Evolutionary conservation across 768 basidiomycete genomes (phyloP).

Genomic region (Crassisporium funariophilum): DNA sequence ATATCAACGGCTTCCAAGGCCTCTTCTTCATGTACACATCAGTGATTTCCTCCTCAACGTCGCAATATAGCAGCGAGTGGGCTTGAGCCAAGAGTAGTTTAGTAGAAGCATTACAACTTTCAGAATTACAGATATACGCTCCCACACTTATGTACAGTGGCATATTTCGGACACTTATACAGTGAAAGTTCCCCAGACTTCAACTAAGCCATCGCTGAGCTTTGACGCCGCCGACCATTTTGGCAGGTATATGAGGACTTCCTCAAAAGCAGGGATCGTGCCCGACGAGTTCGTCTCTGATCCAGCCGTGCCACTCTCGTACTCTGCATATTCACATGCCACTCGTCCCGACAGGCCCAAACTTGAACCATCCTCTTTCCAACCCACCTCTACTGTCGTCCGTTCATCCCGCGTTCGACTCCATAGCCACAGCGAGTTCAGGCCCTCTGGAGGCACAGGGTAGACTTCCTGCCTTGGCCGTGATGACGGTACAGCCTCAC

Average conservation of each 20-base stretch:
- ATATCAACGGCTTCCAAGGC: too few species aligned
- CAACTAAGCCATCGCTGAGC: slow-evolving; percentile 56
- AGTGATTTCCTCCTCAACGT: too few species aligned
- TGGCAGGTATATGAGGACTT: slow-evolving; percentile 64
- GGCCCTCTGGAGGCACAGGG: slow-evolving; percentile 29
- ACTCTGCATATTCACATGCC: slow-evolving; percentile 71
- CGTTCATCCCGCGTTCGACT: slow-evolving; percentile 57
- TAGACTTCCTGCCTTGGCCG: slow-evolving; percentile 38
- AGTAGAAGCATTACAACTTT: too few species aligned
- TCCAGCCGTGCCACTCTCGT: slow-evolving; percentile 49
- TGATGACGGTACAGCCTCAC: not conserved
- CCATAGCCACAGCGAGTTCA: slow-evolving; percentile 54
- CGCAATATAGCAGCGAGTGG: too few species aligned
- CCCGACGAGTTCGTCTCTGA: slow-evolving; percentile 1
- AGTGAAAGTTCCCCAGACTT: slow-evolving; percentile 44
- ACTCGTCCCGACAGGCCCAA: slow-evolving; percentile 42
- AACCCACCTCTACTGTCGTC: slow-evolving; percentile 56
- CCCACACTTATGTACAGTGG: too few species aligned
- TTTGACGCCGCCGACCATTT: slow-evolving; percentile 69
- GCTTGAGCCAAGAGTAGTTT: too few species aligned
- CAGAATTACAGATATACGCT: too few species aligned
- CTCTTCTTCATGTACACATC: too few species aligned
- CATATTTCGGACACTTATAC: too few species aligned
- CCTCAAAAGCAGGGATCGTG: slow-evolving; percentile 68
- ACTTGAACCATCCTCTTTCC: slow-evolving; percentile 27